Percentiles rank a stretch among this genome's conserved stretches.
These are phyloP conservation scores for Oligophagozyma castellii DNA, from an alignment of 1,139 yeast genomes.

Conservation along the genomic window DNA sequence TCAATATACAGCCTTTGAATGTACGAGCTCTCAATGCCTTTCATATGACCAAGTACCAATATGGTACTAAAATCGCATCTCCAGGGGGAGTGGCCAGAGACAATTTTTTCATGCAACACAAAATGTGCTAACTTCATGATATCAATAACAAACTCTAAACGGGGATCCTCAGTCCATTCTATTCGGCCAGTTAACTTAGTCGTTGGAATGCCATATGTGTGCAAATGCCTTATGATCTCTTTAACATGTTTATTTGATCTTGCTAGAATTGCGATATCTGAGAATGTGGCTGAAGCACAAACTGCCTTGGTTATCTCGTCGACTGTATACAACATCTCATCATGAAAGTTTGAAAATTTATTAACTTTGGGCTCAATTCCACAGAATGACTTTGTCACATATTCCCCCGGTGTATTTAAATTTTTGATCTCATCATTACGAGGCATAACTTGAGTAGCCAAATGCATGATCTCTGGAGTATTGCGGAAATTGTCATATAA, in stretches of 20 bases:
- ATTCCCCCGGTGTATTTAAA: conserved; percentile 1
- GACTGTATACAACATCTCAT: conserved; percentile 13
- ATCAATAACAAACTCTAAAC: conserved; percentile 36
- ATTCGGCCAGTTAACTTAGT: conserved; percentile 35
- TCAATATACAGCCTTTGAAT: conserved; percentile 13
- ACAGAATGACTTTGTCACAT: conserved; percentile 24
- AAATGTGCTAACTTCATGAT: conserved; percentile 29
- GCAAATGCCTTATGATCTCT: conserved; percentile 30
- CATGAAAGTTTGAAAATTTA: conserved; percentile 8
- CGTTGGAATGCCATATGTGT: conserved; percentile 30
- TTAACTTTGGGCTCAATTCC: conserved; percentile 10
- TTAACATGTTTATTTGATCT: conserved; percentile 42
- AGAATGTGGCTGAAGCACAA: conserved; percentile 15
- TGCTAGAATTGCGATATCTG: conserved; percentile 43
- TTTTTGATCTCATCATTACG: conserved; percentile 4
- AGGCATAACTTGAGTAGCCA: conserved; percentile 23
- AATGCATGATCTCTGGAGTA: conserved; percentile 39
- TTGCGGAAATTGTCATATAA: conserved; percentile 44
- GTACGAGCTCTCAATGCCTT: conserved; percentile 15
- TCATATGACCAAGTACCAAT: conserved; percentile 14
- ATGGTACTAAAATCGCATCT: conserved; percentile 18
- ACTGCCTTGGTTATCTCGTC: conserved; percentile 15
- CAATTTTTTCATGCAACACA: conserved; percentile 5
- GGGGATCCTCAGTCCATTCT: conserved; percentile 37
- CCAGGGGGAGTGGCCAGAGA: conserved; percentile 4